Conservation (phyloP, 805 yeast genomes). For the Yarrowia divulgata region DNA sequence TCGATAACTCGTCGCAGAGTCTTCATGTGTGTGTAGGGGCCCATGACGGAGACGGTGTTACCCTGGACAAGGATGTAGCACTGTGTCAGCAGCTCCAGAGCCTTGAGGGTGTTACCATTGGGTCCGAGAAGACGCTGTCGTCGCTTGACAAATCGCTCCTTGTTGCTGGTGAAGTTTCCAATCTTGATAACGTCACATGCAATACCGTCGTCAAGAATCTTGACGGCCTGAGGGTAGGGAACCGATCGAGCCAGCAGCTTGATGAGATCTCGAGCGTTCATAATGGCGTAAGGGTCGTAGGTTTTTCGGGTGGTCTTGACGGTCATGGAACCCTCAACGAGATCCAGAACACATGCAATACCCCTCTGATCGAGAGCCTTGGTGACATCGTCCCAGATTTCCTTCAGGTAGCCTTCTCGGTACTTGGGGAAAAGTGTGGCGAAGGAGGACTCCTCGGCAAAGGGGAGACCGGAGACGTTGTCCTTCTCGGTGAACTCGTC, state of each 20-base stretch:
- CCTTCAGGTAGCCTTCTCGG: conserved; percentile 86
- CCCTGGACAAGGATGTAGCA: conserved; percentile 98
- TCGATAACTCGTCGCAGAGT: conserved; percentile 93
- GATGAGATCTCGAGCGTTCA: conserved; percentile 93
- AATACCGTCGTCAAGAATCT: conserved; percentile 86
- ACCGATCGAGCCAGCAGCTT: conserved; percentile 94
- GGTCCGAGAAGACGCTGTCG: conserved; percentile 97
- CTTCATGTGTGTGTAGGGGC: conserved; percentile 91
- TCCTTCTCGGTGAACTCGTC: conserved; percentile 92
- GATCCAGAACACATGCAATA: conserved; percentile 81
- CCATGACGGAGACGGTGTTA: conserved; percentile 96
- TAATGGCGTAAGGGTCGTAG: conserved; percentile 89
- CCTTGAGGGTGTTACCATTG: conserved; percentile 94
- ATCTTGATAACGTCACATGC: conserved; percentile 97
- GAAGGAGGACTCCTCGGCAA: conserved; percentile 94
- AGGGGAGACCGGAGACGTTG: conserved; percentile 83
- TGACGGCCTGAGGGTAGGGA: conserved; percentile 95
- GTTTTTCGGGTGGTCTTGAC: conserved; percentile 96
- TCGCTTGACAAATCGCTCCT: conserved; percentile 92
- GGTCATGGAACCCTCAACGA: conserved; percentile 97
- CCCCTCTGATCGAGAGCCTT: conserved; percentile 72
- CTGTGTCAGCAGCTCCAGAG: conserved; percentile 90
- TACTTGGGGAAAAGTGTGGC: conserved; percentile 96
- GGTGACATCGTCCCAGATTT: conserved; percentile 94
- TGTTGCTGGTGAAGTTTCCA: conserved; percentile 85